phyloP scores from a whole-genome alignment of 345 rosid genomes.

The Boechera retrofracta region DNA sequence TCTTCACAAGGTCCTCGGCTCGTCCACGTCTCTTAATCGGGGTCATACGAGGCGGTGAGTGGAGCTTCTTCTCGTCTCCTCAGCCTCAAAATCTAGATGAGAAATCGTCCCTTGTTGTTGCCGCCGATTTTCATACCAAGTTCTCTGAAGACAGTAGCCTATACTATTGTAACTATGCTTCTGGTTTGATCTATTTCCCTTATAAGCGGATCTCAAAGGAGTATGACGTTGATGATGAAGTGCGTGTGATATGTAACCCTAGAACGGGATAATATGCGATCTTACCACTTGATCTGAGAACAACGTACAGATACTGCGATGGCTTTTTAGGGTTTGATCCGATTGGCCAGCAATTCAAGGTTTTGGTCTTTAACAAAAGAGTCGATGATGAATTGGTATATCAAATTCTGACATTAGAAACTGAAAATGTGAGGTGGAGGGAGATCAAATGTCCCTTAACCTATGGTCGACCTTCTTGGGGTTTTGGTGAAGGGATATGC shows the following conservation, averaged over 20 bases:
- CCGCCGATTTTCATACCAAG: not conserved
- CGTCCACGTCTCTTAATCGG: constrained; percentile 12
- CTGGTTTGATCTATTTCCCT: not conserved
- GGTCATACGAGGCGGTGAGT: not conserved
- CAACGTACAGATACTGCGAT: not conserved
- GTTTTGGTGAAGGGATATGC: not conserved
- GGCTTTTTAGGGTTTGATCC: constrained; percentile 4
- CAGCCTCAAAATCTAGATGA: not conserved
- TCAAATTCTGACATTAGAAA: not conserved
- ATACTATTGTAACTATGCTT: not conserved
- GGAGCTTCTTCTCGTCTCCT: not conserved
- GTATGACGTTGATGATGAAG: not conserved
- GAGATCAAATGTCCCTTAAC: not conserved
- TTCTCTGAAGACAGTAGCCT: not conserved
- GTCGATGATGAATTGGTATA: too few species aligned
- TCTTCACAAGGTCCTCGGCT: not conserved
- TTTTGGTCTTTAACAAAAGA: not conserved
- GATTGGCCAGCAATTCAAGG: not conserved
- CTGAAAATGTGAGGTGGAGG: not conserved
- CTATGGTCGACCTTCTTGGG: not conserved
- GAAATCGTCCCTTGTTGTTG: not conserved
- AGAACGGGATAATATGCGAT: not conserved
- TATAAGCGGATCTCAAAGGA: not conserved
- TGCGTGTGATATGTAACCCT: not conserved
- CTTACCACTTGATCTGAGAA: not conserved